Evolutionary conservation across 352 stramenopile genomes (phyloP).

Genomic region (Globisporangium paroecandrum): DNA sequence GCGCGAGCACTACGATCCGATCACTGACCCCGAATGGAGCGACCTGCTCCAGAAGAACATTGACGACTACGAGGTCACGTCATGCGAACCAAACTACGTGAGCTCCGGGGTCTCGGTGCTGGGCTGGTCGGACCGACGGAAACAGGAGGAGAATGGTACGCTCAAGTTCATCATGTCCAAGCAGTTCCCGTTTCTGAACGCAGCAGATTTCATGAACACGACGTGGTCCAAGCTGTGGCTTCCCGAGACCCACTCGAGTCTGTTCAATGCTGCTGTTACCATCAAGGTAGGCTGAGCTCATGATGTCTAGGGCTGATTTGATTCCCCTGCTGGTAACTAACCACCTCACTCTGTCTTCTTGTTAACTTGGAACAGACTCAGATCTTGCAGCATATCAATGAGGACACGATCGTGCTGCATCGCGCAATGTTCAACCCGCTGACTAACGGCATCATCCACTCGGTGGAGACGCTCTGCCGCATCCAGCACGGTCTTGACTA

Average conservation of each 20-base stretch:
- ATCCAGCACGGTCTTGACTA: slow-evolving; percentile 24
- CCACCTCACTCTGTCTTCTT: not conserved
- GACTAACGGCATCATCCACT: slow-evolving; percentile 28
- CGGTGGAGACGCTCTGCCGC: slow-evolving; percentile 30
- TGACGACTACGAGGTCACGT: slow-evolving; percentile 23
- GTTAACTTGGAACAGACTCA: slow-evolving; percentile 18
- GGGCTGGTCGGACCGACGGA: slow-evolving; percentile 17
- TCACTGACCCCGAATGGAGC: slow-evolving; percentile 7
- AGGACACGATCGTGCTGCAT: slow-evolving; percentile 36
- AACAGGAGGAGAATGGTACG: slow-evolving; percentile 14
- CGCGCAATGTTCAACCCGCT: slow-evolving; percentile 37
- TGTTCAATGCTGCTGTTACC: slow-evolving; percentile 30
- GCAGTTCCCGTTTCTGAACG: slow-evolving; percentile 16
- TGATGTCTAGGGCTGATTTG: not conserved
- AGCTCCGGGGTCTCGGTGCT: slow-evolving; percentile 19
- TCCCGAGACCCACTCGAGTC: slow-evolving; percentile 23
- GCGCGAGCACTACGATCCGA: slow-evolving; percentile 11
- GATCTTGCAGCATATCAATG: slow-evolving; percentile 31
- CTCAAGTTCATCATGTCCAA: slow-evolving; percentile 20
- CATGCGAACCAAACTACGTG: slow-evolving; percentile 24
- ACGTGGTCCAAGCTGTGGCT: slow-evolving; percentile 27
- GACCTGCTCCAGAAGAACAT: slow-evolving; percentile 25
- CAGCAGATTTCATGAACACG: slow-evolving; percentile 22
- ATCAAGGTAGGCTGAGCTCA: slow-evolving; percentile 20
- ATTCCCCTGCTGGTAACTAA: not conserved